A percentile compares a stretch with the other conserved stretches of the same genome.
Conservation (phyloP, 305 asterid species). For the Euphrasia arctica region DNA sequence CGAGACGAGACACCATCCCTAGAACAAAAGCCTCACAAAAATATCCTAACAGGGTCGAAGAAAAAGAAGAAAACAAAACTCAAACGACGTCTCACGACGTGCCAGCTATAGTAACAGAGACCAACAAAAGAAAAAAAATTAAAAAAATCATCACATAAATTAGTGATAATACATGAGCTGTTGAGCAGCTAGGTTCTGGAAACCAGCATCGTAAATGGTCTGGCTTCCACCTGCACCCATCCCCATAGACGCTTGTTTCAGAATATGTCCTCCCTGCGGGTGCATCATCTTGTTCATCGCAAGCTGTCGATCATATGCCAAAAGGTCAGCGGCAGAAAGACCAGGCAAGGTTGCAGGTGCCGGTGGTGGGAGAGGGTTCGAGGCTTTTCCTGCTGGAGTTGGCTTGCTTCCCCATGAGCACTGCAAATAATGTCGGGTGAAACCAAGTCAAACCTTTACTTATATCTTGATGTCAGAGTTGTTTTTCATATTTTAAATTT, state of each 20-base stretch:
- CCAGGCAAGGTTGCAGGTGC: slow-evolving; percentile 55
- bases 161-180: slow-evolving; percentile 90
- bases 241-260: slow-evolving; percentile 67
- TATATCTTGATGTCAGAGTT: neutral
- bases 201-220: slow-evolving; percentile 87
- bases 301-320: slow-evolving; percentile 78
- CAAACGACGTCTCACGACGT: slow-evolving; percentile 11
- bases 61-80: slow-evolving; percentile 1
- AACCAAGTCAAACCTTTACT: neutral
- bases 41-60: slow-evolving; percentile 19
- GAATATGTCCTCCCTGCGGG: slow-evolving; percentile 64
- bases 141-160: slow-evolving; percentile 7
- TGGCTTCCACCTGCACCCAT: slow-evolving; percentile 80
- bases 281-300: slow-evolving; percentile 85
- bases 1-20: slow-evolving; percentile 2
- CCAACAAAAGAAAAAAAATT: neutral
- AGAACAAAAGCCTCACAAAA: neutral
- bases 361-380: slow-evolving; percentile 90
- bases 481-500: too few relatives aligned
- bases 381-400: slow-evolving; percentile 79
- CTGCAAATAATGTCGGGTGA: slow-evolving; percentile 30
- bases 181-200: slow-evolving; percentile 64
- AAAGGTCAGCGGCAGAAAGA: slow-evolving; percentile 56
- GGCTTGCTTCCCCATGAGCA: slow-evolving; percentile 99
- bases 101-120: slow-evolving; percentile 12